Conservation (phyloP, 2,329 filamentous ascomycete genomes). For the Diaporthe humulicola region DNA sequence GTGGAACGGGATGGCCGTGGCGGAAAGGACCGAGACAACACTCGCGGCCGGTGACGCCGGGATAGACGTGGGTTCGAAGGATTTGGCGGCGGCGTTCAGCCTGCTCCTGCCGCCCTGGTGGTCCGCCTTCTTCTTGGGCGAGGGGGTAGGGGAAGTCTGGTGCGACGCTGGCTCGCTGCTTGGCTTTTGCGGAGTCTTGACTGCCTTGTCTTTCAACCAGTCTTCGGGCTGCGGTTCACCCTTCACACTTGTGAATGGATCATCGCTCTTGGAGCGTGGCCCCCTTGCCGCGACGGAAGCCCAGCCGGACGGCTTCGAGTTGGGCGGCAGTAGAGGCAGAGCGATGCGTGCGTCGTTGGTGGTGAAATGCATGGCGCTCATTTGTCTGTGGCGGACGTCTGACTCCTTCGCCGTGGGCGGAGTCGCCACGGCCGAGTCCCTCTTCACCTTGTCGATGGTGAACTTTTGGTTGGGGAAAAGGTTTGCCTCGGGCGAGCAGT, state of each 20-base stretch:
- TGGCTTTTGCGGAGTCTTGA: conserved; percentile 26
- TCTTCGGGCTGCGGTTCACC: neutral
- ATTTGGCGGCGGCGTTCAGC: conserved; percentile 41
- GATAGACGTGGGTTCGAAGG: conserved; percentile 38
- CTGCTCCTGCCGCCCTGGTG: neutral
- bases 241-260: conserved; percentile 16
- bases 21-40: neutral
- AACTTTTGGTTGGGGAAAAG: conserved; percentile 36
- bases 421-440: neutral
- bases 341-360: conserved; percentile 24
- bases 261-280: conserved; percentile 9
- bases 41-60: conserved; percentile 12
- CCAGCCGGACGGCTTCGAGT: conserved; percentile 23
- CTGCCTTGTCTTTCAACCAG: conserved; percentile 22
- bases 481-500: conserved; percentile 25
- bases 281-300: conserved; percentile 7
- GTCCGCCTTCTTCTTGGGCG: conserved; percentile 12
- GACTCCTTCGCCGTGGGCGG: neutral
- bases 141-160: conserved; percentile 29
- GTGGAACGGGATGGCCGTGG: conserved; percentile 1
- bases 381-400: neutral
- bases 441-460: conserved; percentile 36
- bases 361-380: neutral
- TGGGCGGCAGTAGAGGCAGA: conserved; percentile 28
- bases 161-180: neutral